Conservation (phyloP, 2,329 filamentous ascomycete genomes). For the Penicillium sp. region DNA sequence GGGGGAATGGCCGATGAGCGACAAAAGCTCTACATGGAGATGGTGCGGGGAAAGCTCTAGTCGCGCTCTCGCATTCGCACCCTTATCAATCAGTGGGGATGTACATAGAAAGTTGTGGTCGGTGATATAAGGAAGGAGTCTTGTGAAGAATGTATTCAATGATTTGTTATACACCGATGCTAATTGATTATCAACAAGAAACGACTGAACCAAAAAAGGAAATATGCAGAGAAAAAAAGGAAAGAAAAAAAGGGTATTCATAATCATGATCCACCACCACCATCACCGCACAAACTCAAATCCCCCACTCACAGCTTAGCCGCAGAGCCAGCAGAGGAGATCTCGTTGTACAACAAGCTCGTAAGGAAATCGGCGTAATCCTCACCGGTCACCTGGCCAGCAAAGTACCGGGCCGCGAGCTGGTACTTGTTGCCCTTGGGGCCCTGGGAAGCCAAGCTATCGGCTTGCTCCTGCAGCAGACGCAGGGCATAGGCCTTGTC, state of each 20-base stretch:
- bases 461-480: slow-evolving; percentile 82
- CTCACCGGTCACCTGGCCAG: slow-evolving; percentile 90
- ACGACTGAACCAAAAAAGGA: slow-evolving; percentile 4
- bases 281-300: not conserved
- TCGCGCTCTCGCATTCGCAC: too few relatives aligned
- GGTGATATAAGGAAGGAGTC: not conserved
- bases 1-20: too few relatives aligned
- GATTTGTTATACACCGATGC: slow-evolving; percentile 32
- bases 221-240: slow-evolving; percentile 3
- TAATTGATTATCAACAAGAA: slow-evolving; percentile 21
- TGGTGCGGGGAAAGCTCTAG: too few relatives aligned
- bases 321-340: slow-evolving; percentile 64
- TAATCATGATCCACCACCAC: slow-evolving; percentile 28
- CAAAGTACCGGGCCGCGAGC: slow-evolving; percentile 90
- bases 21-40: too few relatives aligned
- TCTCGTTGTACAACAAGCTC: slow-evolving; percentile 73
- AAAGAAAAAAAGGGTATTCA: slow-evolving; percentile 32
- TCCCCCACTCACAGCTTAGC: slow-evolving; percentile 62
- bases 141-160: slow-evolving; percentile 4
- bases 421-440: slow-evolving; percentile 89
- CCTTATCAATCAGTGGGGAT: too few relatives aligned
- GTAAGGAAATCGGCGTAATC: slow-evolving; percentile 96
- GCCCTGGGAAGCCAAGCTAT: slow-evolving; percentile 72
- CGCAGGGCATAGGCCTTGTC: slow-evolving; percentile 89
- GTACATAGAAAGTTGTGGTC: too few relatives aligned